These are phyloP conservation scores for Sphagnurus paluster DNA, from an alignment of 1,284 basidiomycete species.

Conservation along the genomic window DNA sequence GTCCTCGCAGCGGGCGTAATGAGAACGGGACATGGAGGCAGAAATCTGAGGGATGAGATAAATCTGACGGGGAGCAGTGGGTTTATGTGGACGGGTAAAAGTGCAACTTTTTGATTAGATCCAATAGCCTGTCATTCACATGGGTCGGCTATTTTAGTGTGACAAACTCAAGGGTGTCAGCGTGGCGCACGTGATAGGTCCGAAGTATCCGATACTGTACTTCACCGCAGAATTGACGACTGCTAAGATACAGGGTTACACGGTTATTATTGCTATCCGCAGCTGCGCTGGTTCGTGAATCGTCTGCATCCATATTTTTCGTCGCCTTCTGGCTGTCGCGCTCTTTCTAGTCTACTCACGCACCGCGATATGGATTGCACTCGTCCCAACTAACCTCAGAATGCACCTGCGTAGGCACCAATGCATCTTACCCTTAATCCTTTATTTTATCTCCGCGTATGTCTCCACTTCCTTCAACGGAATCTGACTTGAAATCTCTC, in stretches of 20 bases:
- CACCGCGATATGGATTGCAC: conserved; percentile 2
- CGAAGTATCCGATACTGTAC: too few relatives aligned
- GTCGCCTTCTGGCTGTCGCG: neutral
- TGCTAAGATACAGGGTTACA: too few relatives aligned
- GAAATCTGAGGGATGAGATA: conserved; percentile 6
- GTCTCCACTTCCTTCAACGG: conserved; percentile 2
- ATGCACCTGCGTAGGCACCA: conserved; percentile 1
- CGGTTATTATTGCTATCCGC: neutral
- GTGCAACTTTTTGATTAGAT: conserved; percentile 13
- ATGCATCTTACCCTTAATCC: conserved; percentile 8
- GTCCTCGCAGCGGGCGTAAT: conserved; percentile 17
- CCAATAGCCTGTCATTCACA: conserved; percentile 13
- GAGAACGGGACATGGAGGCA: conserved; percentile 25
- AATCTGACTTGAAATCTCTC: neutral
- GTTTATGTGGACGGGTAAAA: conserved; percentile 10
- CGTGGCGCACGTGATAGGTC: neutral
- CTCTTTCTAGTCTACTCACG: neutral
- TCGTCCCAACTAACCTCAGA: neutral
- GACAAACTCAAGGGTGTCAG: too few relatives aligned
- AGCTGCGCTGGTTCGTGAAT: neutral
- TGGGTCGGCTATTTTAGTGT: neutral
- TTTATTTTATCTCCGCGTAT: conserved; percentile 12
- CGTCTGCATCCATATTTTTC: neutral
- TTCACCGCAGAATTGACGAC: too few relatives aligned
- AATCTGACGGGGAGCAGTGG: conserved; percentile 3